A percentile compares a stretch with the other conserved stretches of the same genome.
Evolutionary conservation across 2,329 filamentous ascomycete species (phyloP).

Genomic region (Beauveria asiatica): DNA sequence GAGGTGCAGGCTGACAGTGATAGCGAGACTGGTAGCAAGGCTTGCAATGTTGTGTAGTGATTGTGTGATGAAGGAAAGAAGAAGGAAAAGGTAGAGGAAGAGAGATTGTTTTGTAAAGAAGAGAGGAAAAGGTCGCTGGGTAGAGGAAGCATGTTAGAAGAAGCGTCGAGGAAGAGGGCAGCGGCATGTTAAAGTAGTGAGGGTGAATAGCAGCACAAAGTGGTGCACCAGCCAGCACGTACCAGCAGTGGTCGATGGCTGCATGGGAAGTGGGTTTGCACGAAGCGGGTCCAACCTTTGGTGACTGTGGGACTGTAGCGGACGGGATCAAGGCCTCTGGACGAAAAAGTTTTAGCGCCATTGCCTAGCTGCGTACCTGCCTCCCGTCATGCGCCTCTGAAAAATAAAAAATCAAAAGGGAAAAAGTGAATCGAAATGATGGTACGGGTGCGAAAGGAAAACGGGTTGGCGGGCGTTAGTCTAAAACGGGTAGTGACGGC

Average conservation of each 20-base stretch:
- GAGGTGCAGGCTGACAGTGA: background rate
- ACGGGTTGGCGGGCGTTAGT: background rate
- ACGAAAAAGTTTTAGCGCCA: constrained; percentile 8
- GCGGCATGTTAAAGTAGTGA: constrained; percentile 8
- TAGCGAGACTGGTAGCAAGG: constrained; percentile 1
- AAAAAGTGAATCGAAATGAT: background rate
- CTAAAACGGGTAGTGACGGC: background rate
- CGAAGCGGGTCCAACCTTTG: background rate
- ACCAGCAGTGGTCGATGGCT: background rate
- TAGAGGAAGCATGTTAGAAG: background rate
- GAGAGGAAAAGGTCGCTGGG: background rate
- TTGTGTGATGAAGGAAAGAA: background rate
- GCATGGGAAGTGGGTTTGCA: constrained; percentile 7
- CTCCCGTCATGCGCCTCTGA: constrained; percentile 6
- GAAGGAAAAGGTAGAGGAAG: background rate
- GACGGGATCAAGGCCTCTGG: background rate
- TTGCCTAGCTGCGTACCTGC: constrained; percentile 6
- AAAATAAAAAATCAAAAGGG: background rate
- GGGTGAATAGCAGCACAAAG: background rate
- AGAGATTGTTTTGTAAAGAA: background rate
- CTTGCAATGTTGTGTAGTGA: background rate
- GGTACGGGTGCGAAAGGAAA: too few relatives aligned
- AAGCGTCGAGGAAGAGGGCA: constrained; percentile 5
- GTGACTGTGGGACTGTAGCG: background rate
- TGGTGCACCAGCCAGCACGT: background rate